phyloP scores from a whole-genome alignment of 176 grass and related monocot genomes.

The Cymbopogon citratus region DNA sequence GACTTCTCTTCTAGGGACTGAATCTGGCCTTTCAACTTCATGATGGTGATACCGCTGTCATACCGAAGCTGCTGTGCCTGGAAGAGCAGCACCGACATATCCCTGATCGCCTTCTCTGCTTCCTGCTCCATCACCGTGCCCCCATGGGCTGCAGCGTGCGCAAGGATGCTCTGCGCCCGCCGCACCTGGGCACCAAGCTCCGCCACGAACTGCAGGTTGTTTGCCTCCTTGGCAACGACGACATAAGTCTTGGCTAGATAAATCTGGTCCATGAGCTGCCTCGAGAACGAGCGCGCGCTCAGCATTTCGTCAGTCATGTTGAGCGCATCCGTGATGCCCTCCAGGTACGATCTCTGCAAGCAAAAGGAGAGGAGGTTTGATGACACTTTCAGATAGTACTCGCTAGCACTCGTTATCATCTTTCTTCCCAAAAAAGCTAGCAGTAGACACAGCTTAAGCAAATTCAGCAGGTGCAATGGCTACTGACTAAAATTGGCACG shows the following conservation, averaged over 20 bases:
- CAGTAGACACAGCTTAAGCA: neutral
- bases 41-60: slow-evolving; percentile 58
- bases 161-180: slow-evolving; percentile 53
- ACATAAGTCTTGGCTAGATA: slow-evolving; percentile 82
- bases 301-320: slow-evolving; percentile 89
- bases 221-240: slow-evolving; percentile 63
- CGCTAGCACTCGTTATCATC: neutral
- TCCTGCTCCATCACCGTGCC: slow-evolving; percentile 33
- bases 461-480: slow-evolving; percentile 4
- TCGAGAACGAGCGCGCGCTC: slow-evolving; percentile 57
- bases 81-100: slow-evolving; percentile 76
- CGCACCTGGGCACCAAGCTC: slow-evolving; percentile 65
- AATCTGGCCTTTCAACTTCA: slow-evolving; percentile 92
- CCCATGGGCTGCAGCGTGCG: slow-evolving; percentile 40
- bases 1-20: slow-evolving; percentile 77
- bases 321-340: slow-evolving; percentile 45
- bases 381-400: neutral
- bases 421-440: neutral
- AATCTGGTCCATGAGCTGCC: slow-evolving; percentile 88
- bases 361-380: neutral
- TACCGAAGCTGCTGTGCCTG: slow-evolving; percentile 81
- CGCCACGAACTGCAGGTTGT: slow-evolving; percentile 74
- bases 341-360: slow-evolving; percentile 59
- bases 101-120: slow-evolving; percentile 58
- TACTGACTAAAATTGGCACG: neutral